Conservation (phyloP, 768 basidiomycete species). For the Cantharellus cinnabarinus region DNA sequence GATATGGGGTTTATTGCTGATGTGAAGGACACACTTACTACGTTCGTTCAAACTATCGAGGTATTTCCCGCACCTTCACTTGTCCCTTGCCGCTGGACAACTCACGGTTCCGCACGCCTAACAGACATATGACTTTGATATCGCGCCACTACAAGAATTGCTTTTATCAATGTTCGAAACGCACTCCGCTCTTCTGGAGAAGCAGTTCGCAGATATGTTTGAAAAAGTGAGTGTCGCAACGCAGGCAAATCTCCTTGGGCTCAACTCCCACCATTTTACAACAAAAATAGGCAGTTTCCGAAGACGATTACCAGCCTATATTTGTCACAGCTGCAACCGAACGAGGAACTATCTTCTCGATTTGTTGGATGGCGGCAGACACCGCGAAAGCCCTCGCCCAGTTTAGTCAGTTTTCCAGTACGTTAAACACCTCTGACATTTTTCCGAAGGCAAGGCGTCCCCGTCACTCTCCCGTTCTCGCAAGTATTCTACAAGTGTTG, state of each 20-base stretch:
- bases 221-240: constrained; percentile 38
- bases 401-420: constrained; percentile 19
- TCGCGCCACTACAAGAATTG: constrained; percentile 60
- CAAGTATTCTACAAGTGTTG: constrained; percentile 90
- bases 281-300: constrained; percentile 7
- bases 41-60: constrained; percentile 84
- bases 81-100: neutral
- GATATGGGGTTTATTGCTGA: constrained; percentile 66
- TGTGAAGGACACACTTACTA: constrained; percentile 65
- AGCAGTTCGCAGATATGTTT: constrained; percentile 61
- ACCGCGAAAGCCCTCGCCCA: constrained; percentile 39
- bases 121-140: constrained; percentile 74
- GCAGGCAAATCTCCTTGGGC: neutral
- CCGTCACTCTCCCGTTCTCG: constrained; percentile 78
- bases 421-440: neutral
- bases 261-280: neutral
- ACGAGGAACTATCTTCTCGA: constrained; percentile 50
- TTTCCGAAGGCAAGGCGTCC: constrained; percentile 32
- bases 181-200: constrained; percentile 64
- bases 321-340: constrained; percentile 34
- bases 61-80: constrained; percentile 22
- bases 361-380: constrained; percentile 59
- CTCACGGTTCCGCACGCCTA: no score
- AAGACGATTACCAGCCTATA: constrained; percentile 50
- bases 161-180: constrained; percentile 79